Base-by-base conservation (phyloP, 257 asterid genomes). In the Ophiorrhiza pumila region DNA sequence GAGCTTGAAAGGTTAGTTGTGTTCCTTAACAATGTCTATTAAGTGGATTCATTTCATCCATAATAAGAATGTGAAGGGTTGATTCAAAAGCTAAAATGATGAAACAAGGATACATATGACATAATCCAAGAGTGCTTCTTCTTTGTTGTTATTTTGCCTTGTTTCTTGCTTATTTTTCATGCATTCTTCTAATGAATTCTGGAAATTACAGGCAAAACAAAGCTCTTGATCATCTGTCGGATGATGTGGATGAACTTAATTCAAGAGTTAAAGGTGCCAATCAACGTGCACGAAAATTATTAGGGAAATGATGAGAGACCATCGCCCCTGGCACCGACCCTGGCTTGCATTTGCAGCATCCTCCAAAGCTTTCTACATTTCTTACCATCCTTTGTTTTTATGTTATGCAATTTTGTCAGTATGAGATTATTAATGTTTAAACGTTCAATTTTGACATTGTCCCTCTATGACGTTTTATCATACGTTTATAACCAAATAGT, bases 221-320 rank as follows among this genome's bases (percentile, higher is more conserved):
- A 82, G 91, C 99, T 18, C 90, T 95, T 9, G 98, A 90, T 83
- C 78, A 81, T 78, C 94, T 89, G 63, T 76, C 83, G 6, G 88
- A 79, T 18, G 99, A 95, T 68, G 88, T 90, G 25, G 99, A 92
- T 13, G 96, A 92, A 63, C 83, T 95, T 14, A 89, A 89, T 47
- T 78, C 83, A 15, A 78, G 99, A 43, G 96, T 95, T 31, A 95
- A 88, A 79, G 97, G 98, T 20, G 99, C 94, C 15, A 92, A 87
- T 79, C 83, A 76, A 64, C 95, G 97, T 7, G 90, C 98, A 4
- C 87, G 87, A 14, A 78, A 80, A 29, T 55, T 95, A 78, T 37
- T 92, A 50, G 87, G 81, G 27, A 83, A 89, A 84, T 91, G 79
- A 84, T 91, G 79, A 83, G 61, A 69, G 61, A 65, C 39, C 18